Conservation (phyloP, 2,329 filamentous ascomycete species). For the Microthyrium microscopicum region DNA sequence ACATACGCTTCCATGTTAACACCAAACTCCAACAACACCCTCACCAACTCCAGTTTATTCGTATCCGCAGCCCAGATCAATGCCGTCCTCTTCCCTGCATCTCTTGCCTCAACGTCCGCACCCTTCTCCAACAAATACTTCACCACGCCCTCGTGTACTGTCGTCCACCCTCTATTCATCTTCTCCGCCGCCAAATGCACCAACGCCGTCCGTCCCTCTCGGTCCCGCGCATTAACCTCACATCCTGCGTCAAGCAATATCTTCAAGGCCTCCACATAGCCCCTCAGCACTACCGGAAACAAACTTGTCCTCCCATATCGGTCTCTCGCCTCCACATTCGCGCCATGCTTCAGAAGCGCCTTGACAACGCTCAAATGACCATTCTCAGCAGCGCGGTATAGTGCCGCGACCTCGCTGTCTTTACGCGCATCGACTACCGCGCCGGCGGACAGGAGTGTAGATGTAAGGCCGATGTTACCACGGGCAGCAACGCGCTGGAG, state of each 20-base stretch:
- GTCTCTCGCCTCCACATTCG: slow-evolving; percentile 5
- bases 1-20: slow-evolving; percentile 11
- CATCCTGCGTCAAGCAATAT: slow-evolving; percentile 19
- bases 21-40: slow-evolving; percentile 2
- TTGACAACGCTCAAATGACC: slow-evolving; percentile 3
- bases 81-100: slow-evolving; percentile 7
- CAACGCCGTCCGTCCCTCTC: slow-evolving; percentile 18
- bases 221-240: slow-evolving; percentile 22
- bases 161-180: slow-evolving; percentile 9
- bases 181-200: slow-evolving; percentile 24
- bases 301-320: slow-evolving; percentile 6
- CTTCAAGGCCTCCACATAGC: slow-evolving; percentile 15
- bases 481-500: slow-evolving; percentile 7
- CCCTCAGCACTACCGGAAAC: slow-evolving; percentile 6
- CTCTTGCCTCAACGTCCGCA: slow-evolving; percentile 7
- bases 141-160: slow-evolving; percentile 1
- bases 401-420: slow-evolving; percentile 2
- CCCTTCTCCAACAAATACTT: slow-evolving; percentile 5
- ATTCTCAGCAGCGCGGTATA: slow-evolving; percentile 4
- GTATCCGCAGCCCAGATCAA: slow-evolving; percentile 8
- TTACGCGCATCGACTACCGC: slow-evolving; percentile 6
- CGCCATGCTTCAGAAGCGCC: slow-evolving; percentile 7
- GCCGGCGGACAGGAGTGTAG: slow-evolving; percentile 2
- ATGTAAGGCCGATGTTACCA: slow-evolving; percentile 4
- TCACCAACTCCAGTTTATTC: slow-evolving; percentile 5